Conservation (phyloP, 306 rosid species). For the Cucumis cinereus region DNA sequence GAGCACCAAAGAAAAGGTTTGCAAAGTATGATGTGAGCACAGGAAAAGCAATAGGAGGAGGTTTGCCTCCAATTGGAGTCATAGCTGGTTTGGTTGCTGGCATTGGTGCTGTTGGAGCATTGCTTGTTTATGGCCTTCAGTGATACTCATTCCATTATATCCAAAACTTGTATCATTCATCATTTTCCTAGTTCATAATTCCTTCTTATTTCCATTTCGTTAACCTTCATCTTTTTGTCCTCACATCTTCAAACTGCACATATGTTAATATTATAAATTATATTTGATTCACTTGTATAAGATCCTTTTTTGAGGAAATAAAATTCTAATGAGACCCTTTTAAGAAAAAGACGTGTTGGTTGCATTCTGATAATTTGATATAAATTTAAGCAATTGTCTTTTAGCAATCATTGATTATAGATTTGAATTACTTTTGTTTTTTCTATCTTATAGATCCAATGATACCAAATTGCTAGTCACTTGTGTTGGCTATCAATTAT, state of each 20-base stretch:
- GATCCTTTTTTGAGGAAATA: neutral
- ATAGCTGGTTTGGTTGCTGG: constrained; percentile 77
- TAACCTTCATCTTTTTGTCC: neutral
- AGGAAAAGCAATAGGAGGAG: constrained; percentile 72
- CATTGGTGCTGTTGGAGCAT: constrained; percentile 71
- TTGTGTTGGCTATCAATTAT: too few species aligned
- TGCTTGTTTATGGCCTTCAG: constrained; percentile 96
- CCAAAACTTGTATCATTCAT: neutral
- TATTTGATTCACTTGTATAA: neutral
- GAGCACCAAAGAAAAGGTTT: constrained; percentile 89
- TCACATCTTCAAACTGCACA: neutral
- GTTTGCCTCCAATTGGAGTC: constrained; percentile 87
- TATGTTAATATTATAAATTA: neutral
- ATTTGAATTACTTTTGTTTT: neutral
- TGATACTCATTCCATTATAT: constrained; percentile 11
- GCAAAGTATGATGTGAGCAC: constrained; percentile 71
- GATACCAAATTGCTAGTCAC: too few species aligned
- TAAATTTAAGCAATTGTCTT: neutral
- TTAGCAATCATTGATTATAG: too few species aligned
- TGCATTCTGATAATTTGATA: neutral
- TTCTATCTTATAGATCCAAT: neutral
- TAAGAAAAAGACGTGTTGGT: neutral
- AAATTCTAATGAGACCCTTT: neutral
- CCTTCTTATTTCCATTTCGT: neutral
- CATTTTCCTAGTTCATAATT: neutral